Percentiles rank a stretch among this genome's conserved stretches.
Evolutionary conservation across 2,329 filamentous ascomycete genomes (phyloP).

Genomic region (Neonectria punicea): DNA sequence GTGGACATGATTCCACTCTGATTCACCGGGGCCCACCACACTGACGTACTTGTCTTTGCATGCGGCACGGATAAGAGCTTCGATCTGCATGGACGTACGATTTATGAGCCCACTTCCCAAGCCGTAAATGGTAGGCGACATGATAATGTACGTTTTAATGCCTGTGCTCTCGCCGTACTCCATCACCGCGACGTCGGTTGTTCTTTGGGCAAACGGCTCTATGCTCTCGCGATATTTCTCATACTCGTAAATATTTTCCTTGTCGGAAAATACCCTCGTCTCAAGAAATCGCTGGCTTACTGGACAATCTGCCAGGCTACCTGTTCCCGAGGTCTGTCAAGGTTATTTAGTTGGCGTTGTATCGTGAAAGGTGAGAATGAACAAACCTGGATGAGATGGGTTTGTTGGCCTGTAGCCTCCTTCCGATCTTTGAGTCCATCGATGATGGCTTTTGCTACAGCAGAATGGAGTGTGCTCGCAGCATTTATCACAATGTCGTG

Average conservation of each 20-base stretch:
- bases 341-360: no score
- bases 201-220: slow-evolving; percentile 55
- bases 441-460: slow-evolving; percentile 53
- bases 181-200: slow-evolving; percentile 55
- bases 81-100: slow-evolving; percentile 51
- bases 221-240: slow-evolving; percentile 48
- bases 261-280: no score
- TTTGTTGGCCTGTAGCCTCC: slow-evolving; percentile 45
- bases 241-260: no score
- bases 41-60: slow-evolving; percentile 34
- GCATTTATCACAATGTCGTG: slow-evolving; percentile 55
- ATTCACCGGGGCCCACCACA: slow-evolving; percentile 50
- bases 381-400: no score
- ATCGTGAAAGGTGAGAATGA: no score
- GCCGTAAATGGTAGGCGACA: slow-evolving; percentile 59
- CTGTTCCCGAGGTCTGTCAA: no score
- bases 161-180: slow-evolving; percentile 50
- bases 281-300: no score
- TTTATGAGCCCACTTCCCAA: slow-evolving; percentile 55
- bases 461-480: slow-evolving; percentile 51
- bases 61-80: slow-evolving; percentile 44
- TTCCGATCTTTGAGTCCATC: slow-evolving; percentile 53
- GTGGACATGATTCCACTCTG: slow-evolving; percentile 56
- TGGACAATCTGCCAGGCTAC: no score
- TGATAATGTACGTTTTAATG: slow-evolving; percentile 58